These are phyloP conservation scores for Geranium incanum DNA, from an alignment of 441 rosid genomes.

Conservation along the genomic window DNA sequence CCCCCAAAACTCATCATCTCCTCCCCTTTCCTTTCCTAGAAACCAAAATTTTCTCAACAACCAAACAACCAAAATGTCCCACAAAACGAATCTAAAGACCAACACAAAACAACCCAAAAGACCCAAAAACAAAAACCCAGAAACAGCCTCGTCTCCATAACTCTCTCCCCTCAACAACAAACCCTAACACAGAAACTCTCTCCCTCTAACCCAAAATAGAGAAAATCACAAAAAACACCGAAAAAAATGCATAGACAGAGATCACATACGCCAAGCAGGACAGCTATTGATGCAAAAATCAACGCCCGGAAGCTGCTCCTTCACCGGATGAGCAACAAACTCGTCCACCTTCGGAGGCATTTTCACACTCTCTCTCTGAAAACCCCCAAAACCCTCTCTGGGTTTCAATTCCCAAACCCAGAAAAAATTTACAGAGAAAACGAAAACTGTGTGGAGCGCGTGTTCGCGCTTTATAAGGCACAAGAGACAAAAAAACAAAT, in stretches of 20 bases:
- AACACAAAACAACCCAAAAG: not conserved
- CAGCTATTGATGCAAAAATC: conserved; percentile 82
- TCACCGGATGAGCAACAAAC: conserved; percentile 73
- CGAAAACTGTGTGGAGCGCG: too few species aligned
- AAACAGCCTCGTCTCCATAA: not conserved
- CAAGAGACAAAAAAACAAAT: too few species aligned
- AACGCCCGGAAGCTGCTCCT: conserved; percentile 77
- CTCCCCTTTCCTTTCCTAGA: not conserved
- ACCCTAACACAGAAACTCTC: not conserved
- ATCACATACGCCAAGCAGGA: conserved; percentile 87
- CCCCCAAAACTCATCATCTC: too few species aligned
- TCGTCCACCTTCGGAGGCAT: conserved; percentile 59
- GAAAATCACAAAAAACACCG: not conserved
- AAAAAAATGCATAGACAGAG: not conserved
- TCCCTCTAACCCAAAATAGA: not conserved
- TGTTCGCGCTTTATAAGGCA: too few species aligned
- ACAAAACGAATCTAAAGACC: too few species aligned
- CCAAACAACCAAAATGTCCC: not conserved
- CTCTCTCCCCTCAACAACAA: not conserved
- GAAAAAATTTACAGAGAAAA: too few species aligned
- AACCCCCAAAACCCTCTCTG: not conserved
- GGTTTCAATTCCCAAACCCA: not conserved
- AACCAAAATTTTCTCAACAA: not conserved
- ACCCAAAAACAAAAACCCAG: not conserved
- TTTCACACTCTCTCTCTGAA: conserved; percentile 23